These are phyloP conservation scores for Solanum peruvianum DNA, from an alignment of 257 asterid genomes.

Conservation along the genomic window DNA sequence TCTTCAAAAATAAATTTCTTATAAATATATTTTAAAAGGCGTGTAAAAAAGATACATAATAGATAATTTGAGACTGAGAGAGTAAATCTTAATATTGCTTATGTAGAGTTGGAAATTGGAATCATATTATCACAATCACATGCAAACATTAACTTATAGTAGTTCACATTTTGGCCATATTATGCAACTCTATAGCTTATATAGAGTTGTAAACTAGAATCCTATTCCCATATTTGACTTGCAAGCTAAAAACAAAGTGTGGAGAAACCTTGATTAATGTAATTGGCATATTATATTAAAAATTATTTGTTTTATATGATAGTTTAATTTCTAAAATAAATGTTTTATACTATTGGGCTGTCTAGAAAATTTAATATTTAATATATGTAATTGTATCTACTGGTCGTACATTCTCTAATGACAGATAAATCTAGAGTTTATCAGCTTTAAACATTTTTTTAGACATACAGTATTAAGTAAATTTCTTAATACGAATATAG, in stretches of 20 bases:
- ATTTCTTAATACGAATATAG: background rate
- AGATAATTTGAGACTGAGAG: background rate
- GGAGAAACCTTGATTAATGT: background rate
- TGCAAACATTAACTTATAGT: background rate
- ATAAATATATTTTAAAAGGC: too few species aligned
- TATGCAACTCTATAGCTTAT: background rate
- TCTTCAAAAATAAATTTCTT: too few species aligned
- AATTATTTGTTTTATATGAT: background rate
- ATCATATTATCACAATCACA: background rate
- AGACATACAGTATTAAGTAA: background rate
- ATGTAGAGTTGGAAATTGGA: background rate
- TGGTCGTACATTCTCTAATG: background rate
- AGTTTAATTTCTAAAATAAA: background rate
- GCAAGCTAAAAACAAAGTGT: background rate
- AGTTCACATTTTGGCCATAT: background rate
- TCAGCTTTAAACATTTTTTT: background rate
- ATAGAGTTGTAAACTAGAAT: background rate
- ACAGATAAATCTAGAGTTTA: background rate
- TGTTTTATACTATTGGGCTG: background rate
- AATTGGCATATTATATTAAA: background rate
- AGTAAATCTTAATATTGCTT: background rate
- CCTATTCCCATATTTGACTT: background rate
- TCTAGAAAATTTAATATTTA: background rate
- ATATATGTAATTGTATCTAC: background rate
- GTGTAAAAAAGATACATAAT: background rate